Evolutionary conservation across 148 eudicot species (phyloP), one percentile per base, ranked within the genome.

Genomic region (Chenopodium formosanum): DNA sequence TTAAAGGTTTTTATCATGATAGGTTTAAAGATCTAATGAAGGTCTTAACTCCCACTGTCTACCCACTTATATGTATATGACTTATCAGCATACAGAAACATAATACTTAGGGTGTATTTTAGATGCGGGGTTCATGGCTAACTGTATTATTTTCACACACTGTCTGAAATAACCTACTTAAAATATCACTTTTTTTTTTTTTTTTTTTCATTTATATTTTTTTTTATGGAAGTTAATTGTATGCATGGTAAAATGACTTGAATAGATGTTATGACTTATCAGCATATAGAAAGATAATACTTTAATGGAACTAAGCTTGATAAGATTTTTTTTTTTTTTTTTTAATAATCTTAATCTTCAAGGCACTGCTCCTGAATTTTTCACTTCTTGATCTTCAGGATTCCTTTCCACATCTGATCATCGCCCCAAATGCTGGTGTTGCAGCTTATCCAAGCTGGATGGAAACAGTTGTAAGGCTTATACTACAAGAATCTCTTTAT

Each of bases 401-500:
- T 75, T 84, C 87, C 63, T 81, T 72, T 65, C 99, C 98, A 78
- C 82, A 90, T 84, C 62, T 96, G 81, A 86, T 96, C 63, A 79
- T 94, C 48, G 97, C 97, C 29, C 92, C 98, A 77, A 96, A 96
- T 88, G 99, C 99, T 79, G 99, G 99, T 78, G 47, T 94, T 74
- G 99, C 98, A 73, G 99, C 95, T 73, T 94, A 88, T 87, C 87
- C 80, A 58, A 95, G 94, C 92, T 95, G 99, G 99, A 80, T 85
- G 75, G 92, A 94, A 34, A 92, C 99, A 77, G 82, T 93, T 76
- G 98, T 95, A 90, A 63, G 93, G 82, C 63, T 64, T 34, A 62
- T 62, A 62, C 27, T 27, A 25, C 53, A 8, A 53, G 34, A 40
- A 29, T 62, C 65, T 14, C 17, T 73, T 37, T 10, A 63, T 44